A percentile compares a stretch with the other conserved stretches of the same genome.
These are phyloP conservation scores for Ascochyta pisi DNA, from an alignment of 2,329 filamentous ascomycete species.

Conservation along the genomic window DNA sequence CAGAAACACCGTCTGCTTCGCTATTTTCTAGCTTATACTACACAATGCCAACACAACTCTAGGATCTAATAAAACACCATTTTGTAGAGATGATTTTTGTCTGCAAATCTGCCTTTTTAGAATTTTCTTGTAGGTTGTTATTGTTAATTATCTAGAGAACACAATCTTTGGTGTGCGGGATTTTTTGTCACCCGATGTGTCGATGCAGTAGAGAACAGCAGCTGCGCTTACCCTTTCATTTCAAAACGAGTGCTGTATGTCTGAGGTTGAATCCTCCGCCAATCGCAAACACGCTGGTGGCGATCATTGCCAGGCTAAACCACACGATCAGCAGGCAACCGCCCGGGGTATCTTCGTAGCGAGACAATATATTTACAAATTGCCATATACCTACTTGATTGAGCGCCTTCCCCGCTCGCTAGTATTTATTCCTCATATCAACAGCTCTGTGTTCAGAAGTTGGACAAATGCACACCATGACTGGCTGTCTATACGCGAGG, in stretches of 20 bases:
- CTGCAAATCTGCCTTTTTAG: background rate
- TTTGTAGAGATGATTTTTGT: background rate
- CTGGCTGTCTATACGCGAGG: background rate
- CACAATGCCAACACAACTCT: background rate
- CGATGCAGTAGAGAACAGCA: background rate
- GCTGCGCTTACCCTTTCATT: conserved; percentile 2
- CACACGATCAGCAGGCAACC: background rate
- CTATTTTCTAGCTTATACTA: background rate
- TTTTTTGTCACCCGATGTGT: background rate
- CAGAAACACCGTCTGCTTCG: background rate
- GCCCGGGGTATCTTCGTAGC: conserved; percentile 2
- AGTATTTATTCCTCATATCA: background rate
- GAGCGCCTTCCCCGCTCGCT: background rate
- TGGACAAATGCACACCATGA: background rate
- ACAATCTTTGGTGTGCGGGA: background rate
- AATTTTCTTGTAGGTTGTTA: background rate
- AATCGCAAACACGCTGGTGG: conserved; percentile 1
- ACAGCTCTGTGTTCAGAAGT: too few species aligned
- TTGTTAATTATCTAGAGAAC: background rate
- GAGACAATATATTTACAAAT: conserved; percentile 1
- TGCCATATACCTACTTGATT: background rate
- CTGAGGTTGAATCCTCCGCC: conserved; percentile 12
- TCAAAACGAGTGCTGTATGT: background rate
- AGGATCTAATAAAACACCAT: background rate
- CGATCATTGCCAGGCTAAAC: conserved; percentile 14